Evolutionary conservation across 305 asterid genomes (phyloP), one percentile per base, ranked within the genome.

Genomic region (Plantago coronopus): DNA sequence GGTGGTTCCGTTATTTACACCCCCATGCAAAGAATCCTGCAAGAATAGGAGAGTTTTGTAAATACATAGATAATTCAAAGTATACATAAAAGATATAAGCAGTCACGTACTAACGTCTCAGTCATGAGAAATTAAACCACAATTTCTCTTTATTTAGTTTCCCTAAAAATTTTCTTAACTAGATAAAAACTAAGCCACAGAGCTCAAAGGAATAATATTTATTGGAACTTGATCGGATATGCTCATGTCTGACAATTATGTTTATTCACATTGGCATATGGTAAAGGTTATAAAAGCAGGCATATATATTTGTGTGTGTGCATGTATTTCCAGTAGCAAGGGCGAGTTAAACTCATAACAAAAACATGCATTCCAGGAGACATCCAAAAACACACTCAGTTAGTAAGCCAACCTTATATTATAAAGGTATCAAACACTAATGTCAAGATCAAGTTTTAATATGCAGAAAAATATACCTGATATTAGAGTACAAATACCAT

Each of bases 21-120:
- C 53, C 38, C 69, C 54, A 64, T 67, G 68, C 27, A 80, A 74
- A 67, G 76, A 71, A 54, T 82, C 95, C 99, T 89, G 81, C 42
- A 56, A 47, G 11, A 67, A 66, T 55, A 58, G 1, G 48, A 47
- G 14, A 62, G 54, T 16, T 17, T 51, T 40, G 8, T 34, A 48
- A 58, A 61, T 54, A 62, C 55, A 27, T 27, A 50, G 11, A 27
- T 60, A 10, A 23, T 23, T 42, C 25, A 17, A 3, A 31, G 19
- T 19, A 21, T 53, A 62, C 38, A 58, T 15, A 27, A 29, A 49
- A 18, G 43, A 54, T n/a, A 21, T 47, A 64, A 48, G 48, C 23
- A 38, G 17, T 62, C 16, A 46, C 10, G 46, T 23, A 38, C 44
- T 59, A 29, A 2, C 31, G 2, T 5, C 2, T 27, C 20, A 70